Percentiles rank a stretch among this genome's conserved stretches.
These are phyloP conservation scores for Albifimbria verrucaria DNA, from an alignment of 2,329 filamentous ascomycete species.

Conservation along the genomic window DNA sequence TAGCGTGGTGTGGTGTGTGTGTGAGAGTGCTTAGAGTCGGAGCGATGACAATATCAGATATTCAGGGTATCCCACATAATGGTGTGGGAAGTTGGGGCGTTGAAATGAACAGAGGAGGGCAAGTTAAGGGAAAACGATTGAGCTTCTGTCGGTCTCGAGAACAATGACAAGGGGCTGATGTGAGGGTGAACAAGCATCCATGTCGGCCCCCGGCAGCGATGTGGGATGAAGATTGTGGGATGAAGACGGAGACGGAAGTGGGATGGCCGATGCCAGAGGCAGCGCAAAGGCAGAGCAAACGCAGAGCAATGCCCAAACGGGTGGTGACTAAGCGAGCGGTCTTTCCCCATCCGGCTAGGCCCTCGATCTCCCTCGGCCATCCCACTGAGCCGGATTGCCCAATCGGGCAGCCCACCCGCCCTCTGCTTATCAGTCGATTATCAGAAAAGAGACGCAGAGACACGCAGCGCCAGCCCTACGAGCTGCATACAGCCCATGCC, in stretches of 20 bases:
- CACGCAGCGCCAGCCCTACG: too few relatives aligned
- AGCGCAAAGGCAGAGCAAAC: too few relatives aligned
- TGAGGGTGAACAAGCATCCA: neutral
- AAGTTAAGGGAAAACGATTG: neutral
- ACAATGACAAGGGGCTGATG: neutral
- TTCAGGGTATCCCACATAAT: neutral
- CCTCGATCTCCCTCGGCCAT: constrained; percentile 6
- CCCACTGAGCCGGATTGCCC: constrained; percentile 8
- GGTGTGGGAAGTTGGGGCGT: too few relatives aligned
- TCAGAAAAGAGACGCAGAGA: too few relatives aligned
- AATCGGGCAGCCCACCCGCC: constrained; percentile 12
- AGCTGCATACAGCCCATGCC: too few relatives aligned
- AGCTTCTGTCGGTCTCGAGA: neutral
- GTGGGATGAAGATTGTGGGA: too few relatives aligned
- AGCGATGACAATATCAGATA: too few relatives aligned
- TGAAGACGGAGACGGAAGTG: too few relatives aligned
- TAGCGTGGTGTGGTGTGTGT: too few relatives aligned
- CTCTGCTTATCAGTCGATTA: constrained; percentile 15
- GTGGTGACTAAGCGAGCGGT: neutral
- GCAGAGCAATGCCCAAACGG: too few relatives aligned
- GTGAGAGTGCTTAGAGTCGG: too few relatives aligned
- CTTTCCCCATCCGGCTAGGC: neutral
- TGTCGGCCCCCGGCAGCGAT: neutral
- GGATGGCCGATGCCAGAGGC: neutral
- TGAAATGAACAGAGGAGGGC: too few relatives aligned